Percentiles rank a stretch among this genome's conserved stretches.
These are phyloP conservation scores for barrel medic (Medicago truncatula) DNA, from an alignment of 306 rosid genomes.

Conservation along the genomic window DNA sequence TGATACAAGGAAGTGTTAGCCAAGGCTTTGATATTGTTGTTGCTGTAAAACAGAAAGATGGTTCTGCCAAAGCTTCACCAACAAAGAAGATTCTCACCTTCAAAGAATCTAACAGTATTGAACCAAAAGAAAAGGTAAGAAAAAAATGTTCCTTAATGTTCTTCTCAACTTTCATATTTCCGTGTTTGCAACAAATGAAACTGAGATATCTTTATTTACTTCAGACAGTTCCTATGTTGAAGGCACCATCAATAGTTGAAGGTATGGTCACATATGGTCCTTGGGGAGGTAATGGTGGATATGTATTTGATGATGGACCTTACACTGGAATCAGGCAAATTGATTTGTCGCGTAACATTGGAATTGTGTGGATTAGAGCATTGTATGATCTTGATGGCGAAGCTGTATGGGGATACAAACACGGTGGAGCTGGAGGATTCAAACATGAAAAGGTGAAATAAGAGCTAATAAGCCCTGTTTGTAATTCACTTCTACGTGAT, in stretches of 20 bases:
- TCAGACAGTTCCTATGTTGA: constrained; percentile 47
- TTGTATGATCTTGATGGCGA: constrained; percentile 76
- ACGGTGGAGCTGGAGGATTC: constrained; percentile 87
- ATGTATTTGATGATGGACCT: constrained; percentile 73
- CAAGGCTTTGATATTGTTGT: constrained; percentile 77
- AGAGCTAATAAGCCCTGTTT: constrained; percentile 5
- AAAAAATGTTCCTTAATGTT: constrained; percentile 31
- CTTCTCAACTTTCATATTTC: constrained; percentile 1
- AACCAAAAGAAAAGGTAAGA: constrained; percentile 55
- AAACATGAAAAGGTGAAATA: constrained; percentile 74
- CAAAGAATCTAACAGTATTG: constrained; percentile 46
- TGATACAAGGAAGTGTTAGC: constrained; percentile 71
- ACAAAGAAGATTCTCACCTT: constrained; percentile 43
- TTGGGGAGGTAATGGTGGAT: constrained; percentile 84
- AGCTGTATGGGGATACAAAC: constrained; percentile 68
- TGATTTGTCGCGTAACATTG: constrained; percentile 70
- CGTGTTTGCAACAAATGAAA: constrained; percentile 18
- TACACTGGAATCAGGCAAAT: constrained; percentile 74
- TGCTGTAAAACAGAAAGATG: constrained; percentile 79
- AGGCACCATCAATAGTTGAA: constrained; percentile 56
- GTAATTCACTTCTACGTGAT: constrained; percentile 5
- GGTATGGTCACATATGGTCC: constrained; percentile 75
- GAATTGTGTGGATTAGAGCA: constrained; percentile 72
- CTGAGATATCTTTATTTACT: constrained; percentile 8
- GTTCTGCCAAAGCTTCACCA: constrained; percentile 45